Conservation (phyloP, 768 basidiomycete genomes). For the Cystofilobasidium ferigula region DNA sequence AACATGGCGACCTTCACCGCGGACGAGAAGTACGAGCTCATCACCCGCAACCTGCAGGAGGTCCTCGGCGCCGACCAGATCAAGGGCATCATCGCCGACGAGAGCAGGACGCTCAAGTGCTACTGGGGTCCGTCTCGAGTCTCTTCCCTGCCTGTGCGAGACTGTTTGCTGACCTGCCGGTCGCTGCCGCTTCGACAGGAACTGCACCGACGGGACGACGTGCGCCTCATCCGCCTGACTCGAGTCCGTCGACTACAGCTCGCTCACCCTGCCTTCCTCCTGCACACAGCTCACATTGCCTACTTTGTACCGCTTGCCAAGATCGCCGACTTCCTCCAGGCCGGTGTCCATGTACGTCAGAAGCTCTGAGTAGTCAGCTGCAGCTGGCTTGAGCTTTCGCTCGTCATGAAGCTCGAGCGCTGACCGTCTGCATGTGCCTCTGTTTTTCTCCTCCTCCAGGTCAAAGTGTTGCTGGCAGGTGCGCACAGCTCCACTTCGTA, state of each 20-base stretch:
- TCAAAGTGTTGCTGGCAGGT: constrained; percentile 74
- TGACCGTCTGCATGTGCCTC: background rate
- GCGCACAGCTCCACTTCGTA: constrained; percentile 12
- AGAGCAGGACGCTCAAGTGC: constrained; percentile 55
- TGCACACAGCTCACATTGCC: constrained; percentile 70
- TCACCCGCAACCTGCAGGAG: constrained; percentile 76
- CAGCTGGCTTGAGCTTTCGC: background rate
- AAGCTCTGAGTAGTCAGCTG: background rate
- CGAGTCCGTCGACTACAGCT: background rate
- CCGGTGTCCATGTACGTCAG: constrained; percentile 66
- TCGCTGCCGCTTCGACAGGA: constrained; percentile 45
- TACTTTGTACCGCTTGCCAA: constrained; percentile 93
- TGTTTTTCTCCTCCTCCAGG: constrained; percentile 38
- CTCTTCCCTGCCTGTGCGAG: background rate
- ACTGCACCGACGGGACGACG: constrained; percentile 89
- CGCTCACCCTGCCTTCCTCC: constrained; percentile 5
- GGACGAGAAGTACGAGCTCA: constrained; percentile 54
- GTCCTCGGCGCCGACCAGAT: constrained; percentile 75
- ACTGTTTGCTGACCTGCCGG: background rate
- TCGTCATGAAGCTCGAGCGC: too few relatives aligned
- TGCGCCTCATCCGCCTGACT: constrained; percentile 41
- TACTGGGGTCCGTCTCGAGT: constrained; percentile 72
- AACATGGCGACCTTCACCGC: constrained; percentile 4
- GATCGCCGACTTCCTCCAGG: constrained; percentile 88
- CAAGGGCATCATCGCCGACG: constrained; percentile 66